Evolutionary conservation across 129 eudicot species (phyloP).

Genomic region (Heracleum sosnowskyi): DNA sequence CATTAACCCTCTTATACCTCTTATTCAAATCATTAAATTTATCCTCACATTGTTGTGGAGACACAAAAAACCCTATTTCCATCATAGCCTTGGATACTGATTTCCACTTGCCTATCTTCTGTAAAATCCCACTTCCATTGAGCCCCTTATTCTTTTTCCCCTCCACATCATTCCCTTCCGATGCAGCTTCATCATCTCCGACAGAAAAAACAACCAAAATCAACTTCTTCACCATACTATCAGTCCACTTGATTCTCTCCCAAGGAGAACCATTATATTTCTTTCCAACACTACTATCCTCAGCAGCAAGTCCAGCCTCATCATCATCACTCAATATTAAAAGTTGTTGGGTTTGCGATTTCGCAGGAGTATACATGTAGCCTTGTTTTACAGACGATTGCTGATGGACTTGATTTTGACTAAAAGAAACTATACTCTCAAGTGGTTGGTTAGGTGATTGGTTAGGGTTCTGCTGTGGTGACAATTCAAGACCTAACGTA

Average conservation of each 20-base stretch:
- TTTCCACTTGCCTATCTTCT: conserved; percentile 97
- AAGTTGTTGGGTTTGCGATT: conserved; percentile 29
- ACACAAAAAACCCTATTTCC: conserved; percentile 85
- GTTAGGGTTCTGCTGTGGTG: conserved; percentile 31
- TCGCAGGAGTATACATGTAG: conserved; percentile 25
- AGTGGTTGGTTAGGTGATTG: conserved; percentile 17
- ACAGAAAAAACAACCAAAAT: conserved; percentile 71
- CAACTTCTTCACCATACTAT: conserved; percentile 67
- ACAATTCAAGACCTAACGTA: conserved; percentile 60
- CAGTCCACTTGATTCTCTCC: conserved; percentile 98
- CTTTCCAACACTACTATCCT: conserved; percentile 43
- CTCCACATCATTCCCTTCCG: conserved; percentile 36
- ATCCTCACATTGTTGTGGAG: conserved; percentile 97
- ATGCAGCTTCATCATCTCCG: conserved; percentile 56
- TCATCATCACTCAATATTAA: conserved; percentile 64
- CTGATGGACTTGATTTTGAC: conserved; percentile 26
- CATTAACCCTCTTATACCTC: conserved; percentile 89
- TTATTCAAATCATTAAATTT: no score
- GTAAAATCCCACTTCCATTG: conserved; percentile 35
- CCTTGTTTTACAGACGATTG: no score
- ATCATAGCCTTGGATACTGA: conserved; percentile 89
- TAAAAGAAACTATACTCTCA: conserved; percentile 27
- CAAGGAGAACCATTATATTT: conserved; percentile 59
- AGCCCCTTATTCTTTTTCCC: conserved; percentile 42
- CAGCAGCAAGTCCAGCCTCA: no score